A percentile compares a stretch with the other conserved stretches of the same genome.
These are phyloP conservation scores for Hawksworthiomyces lignivorus DNA, from an alignment of 2,329 filamentous ascomycete genomes.

Conservation along the genomic window DNA sequence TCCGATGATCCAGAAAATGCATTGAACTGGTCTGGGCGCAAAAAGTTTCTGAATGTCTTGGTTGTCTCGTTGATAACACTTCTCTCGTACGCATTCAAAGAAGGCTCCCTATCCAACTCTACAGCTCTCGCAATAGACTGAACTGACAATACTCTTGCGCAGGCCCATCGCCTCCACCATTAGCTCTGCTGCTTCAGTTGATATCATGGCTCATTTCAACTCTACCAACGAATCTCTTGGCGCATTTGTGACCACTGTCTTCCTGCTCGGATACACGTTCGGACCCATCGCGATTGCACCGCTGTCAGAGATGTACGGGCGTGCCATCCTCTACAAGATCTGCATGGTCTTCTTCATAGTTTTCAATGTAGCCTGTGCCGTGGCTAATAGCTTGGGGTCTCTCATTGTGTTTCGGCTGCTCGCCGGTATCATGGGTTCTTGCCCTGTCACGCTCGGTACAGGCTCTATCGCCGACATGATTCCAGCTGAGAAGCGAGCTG, in stretches of 20 bases:
- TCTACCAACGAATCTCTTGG: conserved; percentile 43
- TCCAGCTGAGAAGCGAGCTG: conserved; percentile 43
- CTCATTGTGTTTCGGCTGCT: conserved; percentile 57
- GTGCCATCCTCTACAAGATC: conserved; percentile 35
- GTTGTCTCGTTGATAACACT: conserved; percentile 3
- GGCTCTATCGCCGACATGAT: conserved; percentile 61
- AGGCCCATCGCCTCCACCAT: conserved; percentile 31
- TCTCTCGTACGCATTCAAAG: conserved; percentile 3
- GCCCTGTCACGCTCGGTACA: conserved; percentile 62
- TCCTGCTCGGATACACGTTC: conserved; percentile 54
- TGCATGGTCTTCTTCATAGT: conserved; percentile 32
- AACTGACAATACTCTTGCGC: not conserved
- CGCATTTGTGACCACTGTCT: conserved; percentile 60
- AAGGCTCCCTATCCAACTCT: not conserved
- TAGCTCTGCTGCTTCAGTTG: conserved; percentile 59
- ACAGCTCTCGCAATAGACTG: too few relatives aligned
- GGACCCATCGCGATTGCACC: conserved; percentile 53
- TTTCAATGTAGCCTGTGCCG: conserved; percentile 44
- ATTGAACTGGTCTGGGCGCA: conserved; percentile 5
- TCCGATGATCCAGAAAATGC: conserved; percentile 9
- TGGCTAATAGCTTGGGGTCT: conserved; percentile 38
- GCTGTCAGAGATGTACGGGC: conserved; percentile 51
- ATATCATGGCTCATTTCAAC: conserved; percentile 55
- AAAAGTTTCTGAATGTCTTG: conserved; percentile 2
- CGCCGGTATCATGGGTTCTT: conserved; percentile 53